Percentiles rank a stretch among this genome's conserved stretches.
Evolutionary conservation across 1,139 yeast genomes (phyloP).

Genomic region (Torulaspora globosa): DNA sequence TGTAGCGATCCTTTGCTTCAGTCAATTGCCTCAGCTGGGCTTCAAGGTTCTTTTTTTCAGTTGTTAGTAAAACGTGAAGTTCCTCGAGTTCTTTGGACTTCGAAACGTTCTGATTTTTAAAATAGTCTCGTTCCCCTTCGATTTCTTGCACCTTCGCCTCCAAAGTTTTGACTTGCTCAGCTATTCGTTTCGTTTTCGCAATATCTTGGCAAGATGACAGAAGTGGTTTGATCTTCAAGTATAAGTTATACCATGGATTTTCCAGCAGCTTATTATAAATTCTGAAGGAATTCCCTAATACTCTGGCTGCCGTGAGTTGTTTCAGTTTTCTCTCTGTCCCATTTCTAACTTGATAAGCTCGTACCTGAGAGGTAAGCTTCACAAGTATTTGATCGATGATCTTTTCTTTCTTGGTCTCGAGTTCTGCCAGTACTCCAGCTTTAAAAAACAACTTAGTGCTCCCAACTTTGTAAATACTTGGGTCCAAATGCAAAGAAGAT

Average conservation of each 20-base stretch:
- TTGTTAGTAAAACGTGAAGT: slow-evolving; percentile 33
- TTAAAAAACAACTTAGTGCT: slow-evolving; percentile 85
- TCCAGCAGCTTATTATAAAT: slow-evolving; percentile 49
- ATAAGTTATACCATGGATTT: slow-evolving; percentile 80
- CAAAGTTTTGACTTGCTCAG: slow-evolving; percentile 55
- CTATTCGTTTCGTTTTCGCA: slow-evolving; percentile 51
- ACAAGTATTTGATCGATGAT: slow-evolving; percentile 56
- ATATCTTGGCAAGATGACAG: slow-evolving; percentile 63
- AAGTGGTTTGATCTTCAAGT: slow-evolving; percentile 70
- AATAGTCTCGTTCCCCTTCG: slow-evolving; percentile 36
- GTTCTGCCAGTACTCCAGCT: slow-evolving; percentile 85
- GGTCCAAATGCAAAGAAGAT: slow-evolving; percentile 56
- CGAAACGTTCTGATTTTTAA: slow-evolving; percentile 35
- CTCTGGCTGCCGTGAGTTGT: slow-evolving; percentile 66
- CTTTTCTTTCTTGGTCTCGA: slow-evolving; percentile 74
- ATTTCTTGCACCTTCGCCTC: slow-evolving; percentile 41
- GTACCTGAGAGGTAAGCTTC: slow-evolving; percentile 59
- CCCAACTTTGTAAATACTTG: slow-evolving; percentile 66
- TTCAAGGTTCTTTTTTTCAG: slow-evolving; percentile 25
- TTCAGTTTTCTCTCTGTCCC: slow-evolving; percentile 49
- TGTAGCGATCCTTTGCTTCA: slow-evolving; percentile 32
- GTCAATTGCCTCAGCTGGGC: slow-evolving; percentile 31
- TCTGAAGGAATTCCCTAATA: slow-evolving; percentile 60
- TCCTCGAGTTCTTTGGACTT: slow-evolving; percentile 40
- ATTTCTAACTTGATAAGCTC: slow-evolving; percentile 62